Evolutionary conservation across 2,329 filamentous ascomycete genomes (phyloP), one percentile per base, ranked within the genome.

Genomic region (Colletotrichum lindemuthianum): DNA sequence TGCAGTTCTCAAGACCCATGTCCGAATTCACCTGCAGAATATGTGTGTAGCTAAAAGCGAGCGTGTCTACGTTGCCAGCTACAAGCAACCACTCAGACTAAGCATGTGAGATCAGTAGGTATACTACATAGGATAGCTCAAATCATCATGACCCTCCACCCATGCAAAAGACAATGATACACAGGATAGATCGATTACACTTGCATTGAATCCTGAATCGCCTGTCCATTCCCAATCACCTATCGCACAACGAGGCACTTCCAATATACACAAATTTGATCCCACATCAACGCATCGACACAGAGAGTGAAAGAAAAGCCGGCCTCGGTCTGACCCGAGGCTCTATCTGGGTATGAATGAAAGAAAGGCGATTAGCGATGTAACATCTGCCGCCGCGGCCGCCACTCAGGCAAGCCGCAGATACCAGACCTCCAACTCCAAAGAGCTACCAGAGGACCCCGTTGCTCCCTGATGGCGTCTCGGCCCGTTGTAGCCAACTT

Each of bases 271-370:
- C 60, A 50, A 61, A 15, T 61, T 52, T 56, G 51, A 48, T 60
- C 41, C 58, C 61, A 61, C 58, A 49, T 60, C 60, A 65, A 50
- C 44, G 43, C 36, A 60, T 60, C 43, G 44, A 54, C 56, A 54
- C 59, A 63, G 55, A 54, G 53, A 59, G 47, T 51, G 39, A 69
- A 61, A 67, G 55, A 65, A 24, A 65, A 65, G 58, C 61, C 52
- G 47, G 61, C 61, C 61, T 47, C 58, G 53, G 51, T 65, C 16
- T 49, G 34, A 34, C 37, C 61, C 50, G 39, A 50, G 55, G 61
- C 58, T 65, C 58, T 65, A 65, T 65, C 34, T 63, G 66, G 60
- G 65, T 67, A 67, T 67, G 61, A 66, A 40, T 49, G 58, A 67
- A 63, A 63, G 65, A 68, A 65, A 65, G 65, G 60, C 47, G 60